These are phyloP conservation scores for Metarhizium sp. DNA, from an alignment of 2,329 filamentous ascomycete species.

Conservation along the genomic window DNA sequence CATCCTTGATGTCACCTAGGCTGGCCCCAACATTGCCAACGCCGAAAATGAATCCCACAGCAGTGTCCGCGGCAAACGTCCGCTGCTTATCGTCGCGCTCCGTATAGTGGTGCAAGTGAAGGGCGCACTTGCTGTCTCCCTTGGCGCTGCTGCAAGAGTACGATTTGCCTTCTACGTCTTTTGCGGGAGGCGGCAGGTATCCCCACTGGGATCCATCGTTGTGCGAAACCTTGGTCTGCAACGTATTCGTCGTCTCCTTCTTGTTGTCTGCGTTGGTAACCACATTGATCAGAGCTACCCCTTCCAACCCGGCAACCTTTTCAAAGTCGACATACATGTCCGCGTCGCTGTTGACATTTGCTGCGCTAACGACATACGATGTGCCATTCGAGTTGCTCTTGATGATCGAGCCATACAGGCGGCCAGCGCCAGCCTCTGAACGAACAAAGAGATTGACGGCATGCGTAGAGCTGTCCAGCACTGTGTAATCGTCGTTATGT, in stretches of 20 bases:
- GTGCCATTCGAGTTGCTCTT: constrained; percentile 99
- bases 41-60: constrained; percentile 83
- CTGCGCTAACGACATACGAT: constrained; percentile 77
- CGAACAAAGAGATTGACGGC: constrained; percentile 91
- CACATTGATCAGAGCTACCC: constrained; percentile 78
- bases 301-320: constrained; percentile 86
- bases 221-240: constrained; percentile 89
- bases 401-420: constrained; percentile 75
- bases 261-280: constrained; percentile 67
- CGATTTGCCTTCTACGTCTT: constrained; percentile 60
- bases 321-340: constrained; percentile 86
- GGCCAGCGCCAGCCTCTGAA: constrained; percentile 54
- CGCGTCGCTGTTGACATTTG: constrained; percentile 71
- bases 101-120: constrained; percentile 94
- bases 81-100: constrained; percentile 74
- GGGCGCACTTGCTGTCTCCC: constrained; percentile 60
- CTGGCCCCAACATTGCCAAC: constrained; percentile 78
- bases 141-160: constrained; percentile 57
- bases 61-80: constrained; percentile 80
- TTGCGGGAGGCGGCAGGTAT: constrained; percentile 60
- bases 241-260: constrained; percentile 69
- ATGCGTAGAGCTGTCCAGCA: constrained; percentile 90
- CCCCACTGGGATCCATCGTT: constrained; percentile 91
- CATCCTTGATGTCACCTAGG: constrained; percentile 58
- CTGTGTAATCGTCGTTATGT: constrained; percentile 78